phyloP scores from a whole-genome alignment of 441 rosid species.

The Breynia disticha region DNA sequence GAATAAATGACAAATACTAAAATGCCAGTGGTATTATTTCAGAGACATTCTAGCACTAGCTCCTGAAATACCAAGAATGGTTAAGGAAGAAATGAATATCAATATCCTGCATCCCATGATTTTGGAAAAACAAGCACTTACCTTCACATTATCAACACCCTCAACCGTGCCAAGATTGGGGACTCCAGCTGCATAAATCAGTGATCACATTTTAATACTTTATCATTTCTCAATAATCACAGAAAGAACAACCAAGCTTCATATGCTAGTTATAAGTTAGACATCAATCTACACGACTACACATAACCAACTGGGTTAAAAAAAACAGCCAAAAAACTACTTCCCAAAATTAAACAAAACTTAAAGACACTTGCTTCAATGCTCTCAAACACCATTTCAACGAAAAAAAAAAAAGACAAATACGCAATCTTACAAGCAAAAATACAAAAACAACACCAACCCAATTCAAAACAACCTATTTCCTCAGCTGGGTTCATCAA shows the following conservation, averaged over 20 bases:
- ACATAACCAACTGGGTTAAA: neutral
- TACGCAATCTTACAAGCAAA: neutral
- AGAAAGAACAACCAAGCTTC: too few species aligned
- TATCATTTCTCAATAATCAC: neutral
- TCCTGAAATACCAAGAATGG: neutral
- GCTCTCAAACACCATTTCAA: too few species aligned
- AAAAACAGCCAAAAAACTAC: too few species aligned
- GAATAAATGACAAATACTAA: neutral
- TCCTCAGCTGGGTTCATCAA: too few species aligned
- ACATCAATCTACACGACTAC: too few species aligned
- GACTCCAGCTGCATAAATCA: slow-evolving; percentile 51
- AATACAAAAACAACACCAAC: too few species aligned
- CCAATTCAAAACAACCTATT: too few species aligned
- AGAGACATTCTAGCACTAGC: too few species aligned
- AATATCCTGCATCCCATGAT: neutral
- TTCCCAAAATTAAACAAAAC: too few species aligned
- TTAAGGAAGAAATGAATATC: neutral
- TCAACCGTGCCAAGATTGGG: slow-evolving; percentile 65
- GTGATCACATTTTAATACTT: neutral
- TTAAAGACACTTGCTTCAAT: too few species aligned
- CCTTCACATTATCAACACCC: slow-evolving; percentile 76
- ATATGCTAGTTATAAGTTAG: too few species aligned
- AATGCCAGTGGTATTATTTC: neutral
- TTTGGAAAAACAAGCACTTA: slow-evolving; percentile 11
- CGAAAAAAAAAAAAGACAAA: too few species aligned